phyloP scores from a whole-genome alignment of 1,284 basidiomycete genomes.

The Gomphus bonarii region DNA sequence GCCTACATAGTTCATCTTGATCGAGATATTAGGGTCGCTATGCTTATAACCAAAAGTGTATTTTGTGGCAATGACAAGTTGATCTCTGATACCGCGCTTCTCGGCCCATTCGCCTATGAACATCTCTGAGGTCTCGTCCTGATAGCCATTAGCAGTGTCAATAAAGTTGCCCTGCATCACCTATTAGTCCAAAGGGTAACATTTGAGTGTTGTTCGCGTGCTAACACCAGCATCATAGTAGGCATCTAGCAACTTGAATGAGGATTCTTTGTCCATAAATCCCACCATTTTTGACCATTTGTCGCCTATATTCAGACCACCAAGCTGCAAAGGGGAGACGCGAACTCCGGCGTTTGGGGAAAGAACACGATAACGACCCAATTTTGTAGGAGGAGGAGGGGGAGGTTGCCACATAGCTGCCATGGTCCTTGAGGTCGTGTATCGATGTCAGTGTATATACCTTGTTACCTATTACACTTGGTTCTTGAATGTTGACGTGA shows the following conservation, averaged over 20 bases:
- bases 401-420: background rate
- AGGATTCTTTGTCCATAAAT: background rate
- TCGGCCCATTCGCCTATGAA: constrained; percentile 53
- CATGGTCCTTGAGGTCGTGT: no score
- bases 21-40: constrained; percentile 14
- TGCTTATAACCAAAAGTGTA: constrained; percentile 24
- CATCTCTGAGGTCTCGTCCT: constrained; percentile 38
- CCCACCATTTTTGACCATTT: background rate
- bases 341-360: background rate
- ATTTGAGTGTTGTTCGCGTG: no score
- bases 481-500: no score
- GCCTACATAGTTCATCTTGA: constrained; percentile 24
- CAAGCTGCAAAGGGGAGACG: background rate
- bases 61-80: constrained; percentile 35
- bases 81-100: constrained; percentile 22
- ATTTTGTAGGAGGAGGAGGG: background rate
- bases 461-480: no score
- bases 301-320: background rate
- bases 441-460: no score
- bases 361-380: background rate
- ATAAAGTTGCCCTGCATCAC: constrained; percentile 36
- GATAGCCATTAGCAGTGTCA: constrained; percentile 42
- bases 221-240: background rate
- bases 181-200: no score
- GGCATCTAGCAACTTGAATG: background rate